Evolutionary conservation across 2,329 filamentous ascomycete genomes (phyloP), one percentile per base, ranked within the genome.

Genomic region (Trichoderma harzianum): DNA sequence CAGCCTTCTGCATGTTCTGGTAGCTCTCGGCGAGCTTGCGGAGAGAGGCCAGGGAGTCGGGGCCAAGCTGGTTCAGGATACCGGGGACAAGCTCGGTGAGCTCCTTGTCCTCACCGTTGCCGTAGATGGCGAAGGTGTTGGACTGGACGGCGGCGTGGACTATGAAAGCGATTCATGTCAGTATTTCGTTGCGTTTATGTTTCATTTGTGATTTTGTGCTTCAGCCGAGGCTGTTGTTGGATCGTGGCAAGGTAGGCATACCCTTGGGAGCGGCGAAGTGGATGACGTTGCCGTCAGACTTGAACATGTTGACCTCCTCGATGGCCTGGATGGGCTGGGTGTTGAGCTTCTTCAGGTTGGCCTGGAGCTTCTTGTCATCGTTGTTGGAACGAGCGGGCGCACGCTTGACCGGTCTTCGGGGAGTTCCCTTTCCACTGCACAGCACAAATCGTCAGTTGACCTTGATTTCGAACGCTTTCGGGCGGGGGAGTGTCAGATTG

Each of bases 281-380:
- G 82, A 99, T 98, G 84, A 99, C 96, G 85, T 99, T 99, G 85
- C 96, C 96, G 83, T 99, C 96, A 83, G 93, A 92, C 93, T 99
- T 99, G 92, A 99, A 99, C 96, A 99, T 99, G 92, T 99, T 99
- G 84, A 99, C 96, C 89, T 99, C 96, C 91, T 99, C 96, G 80
- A 99, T 99, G 77, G 93, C 94, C 88, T 97, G 95, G 86, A 99
- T 98, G 80, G 96, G 96, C 90, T 99, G 96, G 73, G 97, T 95
- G 86, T 98, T 98, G 84, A 99, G 91, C 92, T 99, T 99, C 93
- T 99, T 99, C 78, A 99, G 90, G 75, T 94, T 88, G 74, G 92
- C 90, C 88, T 99, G 96, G 76, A 99, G 93, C 91, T 99, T 99
- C 93, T 98, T 98, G 92, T 99, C 96, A 84, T 99, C 96, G 84